These are phyloP conservation scores for Candida pseudoviswanathii DNA, from an alignment of 1,139 yeast genomes.

Conservation along the genomic window DNA sequence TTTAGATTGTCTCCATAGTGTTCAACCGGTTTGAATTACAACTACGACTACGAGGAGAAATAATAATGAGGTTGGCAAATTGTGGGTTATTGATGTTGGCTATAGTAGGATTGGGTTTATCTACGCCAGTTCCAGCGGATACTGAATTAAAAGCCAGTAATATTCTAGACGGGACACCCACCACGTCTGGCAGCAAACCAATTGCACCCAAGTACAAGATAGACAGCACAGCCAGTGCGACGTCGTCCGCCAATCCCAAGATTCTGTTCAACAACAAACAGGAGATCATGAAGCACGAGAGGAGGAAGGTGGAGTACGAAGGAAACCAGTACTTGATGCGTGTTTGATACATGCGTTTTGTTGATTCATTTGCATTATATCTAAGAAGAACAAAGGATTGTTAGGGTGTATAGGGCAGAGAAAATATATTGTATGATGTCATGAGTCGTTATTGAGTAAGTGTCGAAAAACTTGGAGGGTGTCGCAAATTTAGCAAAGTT, in stretches of 20 bases:
- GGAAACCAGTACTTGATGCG: slow-evolving; percentile 2
- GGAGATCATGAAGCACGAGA: slow-evolving; percentile 13
- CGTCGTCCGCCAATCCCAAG: slow-evolving; percentile 1
- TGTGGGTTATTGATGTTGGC: not conserved
- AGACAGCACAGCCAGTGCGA: slow-evolving; percentile 4
- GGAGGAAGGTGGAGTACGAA: slow-evolving; percentile 4
- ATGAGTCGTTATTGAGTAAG: no score
- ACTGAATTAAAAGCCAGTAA: slow-evolving; percentile 21
- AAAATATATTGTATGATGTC: no score
- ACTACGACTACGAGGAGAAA: not conserved
- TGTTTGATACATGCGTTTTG: slow-evolving; percentile 1
- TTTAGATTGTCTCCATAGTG: not conserved
- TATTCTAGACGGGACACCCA: slow-evolving; percentile 11
- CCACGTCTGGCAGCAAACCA: slow-evolving; percentile 22
- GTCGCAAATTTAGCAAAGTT: no score
- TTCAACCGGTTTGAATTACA: not conserved
- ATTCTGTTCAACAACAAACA: slow-evolving; percentile 20
- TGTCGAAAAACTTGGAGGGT: no score
- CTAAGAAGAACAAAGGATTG: no score
- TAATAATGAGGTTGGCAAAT: not conserved
- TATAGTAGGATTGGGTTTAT: slow-evolving; percentile 4
- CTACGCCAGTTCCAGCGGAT: slow-evolving; percentile 31
- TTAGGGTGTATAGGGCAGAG: not conserved
- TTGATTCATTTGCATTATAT: not conserved
- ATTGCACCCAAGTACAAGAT: slow-evolving; percentile 12